A percentile compares a stretch with the other conserved stretches of the same genome.
Evolutionary conservation across 441 rosid species (phyloP).

Genomic region (Viola pubescens): DNA sequence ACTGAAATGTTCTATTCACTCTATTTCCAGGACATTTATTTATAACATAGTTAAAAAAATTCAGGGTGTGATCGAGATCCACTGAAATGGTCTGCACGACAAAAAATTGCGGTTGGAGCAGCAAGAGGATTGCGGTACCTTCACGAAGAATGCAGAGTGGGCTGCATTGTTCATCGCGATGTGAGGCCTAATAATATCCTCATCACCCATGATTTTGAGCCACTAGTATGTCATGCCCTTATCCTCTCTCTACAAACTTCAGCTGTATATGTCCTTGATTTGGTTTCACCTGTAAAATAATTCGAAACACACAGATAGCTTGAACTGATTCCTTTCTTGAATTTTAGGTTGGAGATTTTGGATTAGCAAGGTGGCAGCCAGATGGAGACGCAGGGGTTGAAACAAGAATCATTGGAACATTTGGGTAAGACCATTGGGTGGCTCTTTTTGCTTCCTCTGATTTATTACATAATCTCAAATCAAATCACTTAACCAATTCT

Average conservation of each 20-base stretch:
- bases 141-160: slow-evolving; percentile 99
- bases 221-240: slow-evolving; percentile 46
- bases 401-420: slow-evolving; percentile 94
- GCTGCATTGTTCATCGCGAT: slow-evolving; percentile 96
- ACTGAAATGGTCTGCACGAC: slow-evolving; percentile 75
- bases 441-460: slow-evolving; percentile 1
- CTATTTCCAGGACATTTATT: background rate
- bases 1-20: background rate
- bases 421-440: slow-evolving; percentile 52
- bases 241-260: slow-evolving; percentile 8
- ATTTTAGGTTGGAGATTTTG: slow-evolving; percentile 93
- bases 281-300: slow-evolving; percentile 2
- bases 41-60: slow-evolving; percentile 4
- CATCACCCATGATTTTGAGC: slow-evolving; percentile 93
- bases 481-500: slow-evolving; percentile 10
- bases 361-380: slow-evolving; percentile 98
- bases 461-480: slow-evolving; percentile 6
- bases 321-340: slow-evolving; percentile 14
- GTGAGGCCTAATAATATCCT: slow-evolving; percentile 99
- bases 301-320: background rate
- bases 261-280: background rate
- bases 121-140: slow-evolving; percentile 97
- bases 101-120: slow-evolving; percentile 92
- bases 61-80: slow-evolving; percentile 50
- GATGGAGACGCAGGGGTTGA: slow-evolving; percentile 84